Conservation (phyloP, 257 asterid species). For the Fraxinus excelsior region DNA sequence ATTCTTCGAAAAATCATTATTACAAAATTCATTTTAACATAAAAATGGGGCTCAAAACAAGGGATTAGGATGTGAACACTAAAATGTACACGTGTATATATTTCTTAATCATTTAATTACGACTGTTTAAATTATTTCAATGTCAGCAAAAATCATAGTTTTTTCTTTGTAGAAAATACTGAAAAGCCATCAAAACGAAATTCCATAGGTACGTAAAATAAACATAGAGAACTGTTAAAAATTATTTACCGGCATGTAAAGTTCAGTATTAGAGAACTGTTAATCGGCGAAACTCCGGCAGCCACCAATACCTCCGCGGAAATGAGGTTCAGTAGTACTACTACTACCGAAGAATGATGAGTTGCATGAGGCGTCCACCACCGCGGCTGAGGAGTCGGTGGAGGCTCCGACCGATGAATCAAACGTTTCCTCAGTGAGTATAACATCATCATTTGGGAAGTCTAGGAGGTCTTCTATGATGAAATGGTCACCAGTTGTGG, state of each 20-base stretch:
- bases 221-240: neutral
- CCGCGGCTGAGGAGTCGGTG: slow-evolving; percentile 44
- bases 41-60: too few relatives aligned
- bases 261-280: slow-evolving; percentile 50
- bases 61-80: too few relatives aligned
- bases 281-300: slow-evolving; percentile 41
- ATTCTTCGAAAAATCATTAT: too few relatives aligned
- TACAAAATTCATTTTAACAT: too few relatives aligned
- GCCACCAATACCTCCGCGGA: slow-evolving; percentile 23
- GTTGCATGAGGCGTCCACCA: slow-evolving; percentile 44
- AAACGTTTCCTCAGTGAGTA: slow-evolving; percentile 17
- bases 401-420: slow-evolving; percentile 25
- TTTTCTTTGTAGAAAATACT: too few relatives aligned
- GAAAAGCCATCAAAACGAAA: too few relatives aligned
- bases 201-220: too few relatives aligned
- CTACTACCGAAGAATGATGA: slow-evolving; percentile 32
- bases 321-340: slow-evolving; percentile 22
- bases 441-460: slow-evolving; percentile 44
- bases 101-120: too few relatives aligned
- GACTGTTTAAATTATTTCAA: too few relatives aligned
- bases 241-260: slow-evolving; percentile 52
- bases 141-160: too few relatives aligned
- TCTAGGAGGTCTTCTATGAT: slow-evolving; percentile 49
- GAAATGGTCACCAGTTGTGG: slow-evolving; percentile 40
- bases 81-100: too few relatives aligned